Evolutionary conservation across 2,329 filamentous ascomycete genomes (phyloP).

Genomic region (Ophiosphaerella herpotricha): DNA sequence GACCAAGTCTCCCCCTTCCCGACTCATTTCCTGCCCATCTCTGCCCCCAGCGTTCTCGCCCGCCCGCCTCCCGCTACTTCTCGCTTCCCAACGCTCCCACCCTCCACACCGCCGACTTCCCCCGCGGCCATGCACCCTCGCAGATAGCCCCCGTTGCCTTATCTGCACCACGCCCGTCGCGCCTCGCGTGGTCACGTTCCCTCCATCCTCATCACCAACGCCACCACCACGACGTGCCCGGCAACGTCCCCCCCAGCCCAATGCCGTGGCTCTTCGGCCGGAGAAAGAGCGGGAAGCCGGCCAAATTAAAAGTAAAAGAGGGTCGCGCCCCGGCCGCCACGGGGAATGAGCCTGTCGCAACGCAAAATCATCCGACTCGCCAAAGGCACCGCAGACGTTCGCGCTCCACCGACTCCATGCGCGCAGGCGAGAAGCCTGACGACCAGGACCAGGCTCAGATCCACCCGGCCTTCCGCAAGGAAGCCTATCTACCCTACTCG

Average conservation of each 20-base stretch:
- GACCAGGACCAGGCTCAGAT: not conserved
- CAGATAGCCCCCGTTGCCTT: conserved; percentile 21
- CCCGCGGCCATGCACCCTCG: conserved; percentile 8
- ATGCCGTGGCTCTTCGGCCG: conserved; percentile 88
- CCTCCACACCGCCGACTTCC: conserved; percentile 1
- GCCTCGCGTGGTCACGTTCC: conserved; percentile 29
- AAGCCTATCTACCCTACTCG: conserved; percentile 21
- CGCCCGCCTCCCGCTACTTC: not conserved
- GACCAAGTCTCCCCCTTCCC: not conserved
- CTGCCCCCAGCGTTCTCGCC: not conserved
- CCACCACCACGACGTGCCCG: conserved; percentile 10
- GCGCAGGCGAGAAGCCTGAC: conserved; percentile 32
- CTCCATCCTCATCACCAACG: not conserved
- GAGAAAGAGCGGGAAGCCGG: conserved; percentile 67
- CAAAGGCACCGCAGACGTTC: conserved; percentile 37
- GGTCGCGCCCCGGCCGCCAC: conserved; percentile 53
- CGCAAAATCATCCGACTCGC: conserved; percentile 20
- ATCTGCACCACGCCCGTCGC: conserved; percentile 14
- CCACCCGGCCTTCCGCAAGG: conserved; percentile 26
- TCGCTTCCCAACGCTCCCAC: not conserved
- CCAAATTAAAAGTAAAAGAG: conserved; percentile 51
- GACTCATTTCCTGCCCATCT: not conserved
- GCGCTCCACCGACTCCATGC: conserved; percentile 39
- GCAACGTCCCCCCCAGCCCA: conserved; percentile 6
- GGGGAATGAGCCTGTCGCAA: conserved; percentile 35